Base-by-base conservation (phyloP, 2,329 filamentous ascomycete genomes). In the Clarireedia sp. region DNA sequence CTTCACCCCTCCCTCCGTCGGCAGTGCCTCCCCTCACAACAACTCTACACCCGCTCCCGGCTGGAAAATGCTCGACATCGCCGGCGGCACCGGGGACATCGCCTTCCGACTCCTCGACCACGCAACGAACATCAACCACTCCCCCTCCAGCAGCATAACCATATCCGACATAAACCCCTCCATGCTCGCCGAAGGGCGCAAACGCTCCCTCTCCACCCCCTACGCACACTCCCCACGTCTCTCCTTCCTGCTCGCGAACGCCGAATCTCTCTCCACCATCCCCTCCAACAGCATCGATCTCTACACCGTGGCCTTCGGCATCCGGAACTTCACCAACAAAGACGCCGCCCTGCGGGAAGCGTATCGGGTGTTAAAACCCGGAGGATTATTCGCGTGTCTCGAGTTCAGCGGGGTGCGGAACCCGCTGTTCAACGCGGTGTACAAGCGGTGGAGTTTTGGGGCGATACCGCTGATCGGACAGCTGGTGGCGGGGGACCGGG, bases 271-370 rank as follows among this genome's bases (percentile, higher is more conserved):
- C 29, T 73, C 79, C 61, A 71, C 73, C 17, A 80, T 96, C 54
- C 78, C 85, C 2, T 77, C 82, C 64, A 78, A 79, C 67, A 87
- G 80, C n/a, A 78, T 97, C 54, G 94, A 99, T 70, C 78, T 99
- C 5, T 99, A 99, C 75, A 99, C 94, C 0, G 94, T 99, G 3
- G 90, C 92, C 0, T 99, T 99, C 67, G 94, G 94, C 33, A 97
- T 99, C 69, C 82, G 94, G 51, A 99, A 99, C 73, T 99, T 99
- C 74, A 94, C 89, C 54, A 85, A 96, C 73, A 95, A 96, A 68
- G 85, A 88, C 48, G 80, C 81, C 0, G 95, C 92, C 0, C 74
- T 99, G 56, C 74, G 78, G 37, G 91, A 97, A 69, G 94, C 94
- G 0, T 85, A 85, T 72, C 83, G 94, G 6, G 90, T 97, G 2